Evolutionary conservation across 306 rosid species (phyloP), one percentile per base, ranked within the genome.

Genomic region (Urtica urens): DNA sequence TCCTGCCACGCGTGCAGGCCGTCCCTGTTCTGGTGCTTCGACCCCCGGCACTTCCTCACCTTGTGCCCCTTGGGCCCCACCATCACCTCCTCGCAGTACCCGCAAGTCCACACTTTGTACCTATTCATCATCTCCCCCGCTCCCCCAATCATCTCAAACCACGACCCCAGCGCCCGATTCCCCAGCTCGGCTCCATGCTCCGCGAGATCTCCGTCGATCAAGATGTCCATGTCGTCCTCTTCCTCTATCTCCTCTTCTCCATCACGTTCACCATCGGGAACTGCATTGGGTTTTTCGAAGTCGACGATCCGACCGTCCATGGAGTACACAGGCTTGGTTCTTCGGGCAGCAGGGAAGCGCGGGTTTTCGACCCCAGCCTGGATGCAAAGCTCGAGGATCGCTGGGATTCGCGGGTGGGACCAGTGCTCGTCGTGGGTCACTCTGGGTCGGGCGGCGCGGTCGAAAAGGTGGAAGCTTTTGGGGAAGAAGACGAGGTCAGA

Each of bases 1-100:
- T 87, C 87, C 59, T 87, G 92, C 96, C 96, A 87, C 47, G 94
- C 94, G 53, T 86, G 96, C 64, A 86, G 63, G 39, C 96, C 96
- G 19, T 86, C 68, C 8, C 94, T 83, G 42, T 86, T 79, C 59
- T 82, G 96, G 58, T 86, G 96, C 71, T 79, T 82, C n/a, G 90
- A 70, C 44, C 83, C 96, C 71, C 73, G 71, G 58, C 96, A 82
- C 77, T 72, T 72, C 66, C 96, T 82, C 54, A 82, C 83, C 70
- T 86, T 86, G 69, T 86, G 96, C 33, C 96, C 94, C 75, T 68
- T 77, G 2, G 86, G 92, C 55, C 94, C 92, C 23, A 82, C 96
- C 68, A 82, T 93, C 10, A 86, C 71, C 72, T 86, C 92, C 5
- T 83, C 74, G 64, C 94, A 86, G 64, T 79, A 86, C 41, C 94